Evolutionary conservation across 257 asterid species (phyloP).

Genomic region (Plantago ovata): DNA sequence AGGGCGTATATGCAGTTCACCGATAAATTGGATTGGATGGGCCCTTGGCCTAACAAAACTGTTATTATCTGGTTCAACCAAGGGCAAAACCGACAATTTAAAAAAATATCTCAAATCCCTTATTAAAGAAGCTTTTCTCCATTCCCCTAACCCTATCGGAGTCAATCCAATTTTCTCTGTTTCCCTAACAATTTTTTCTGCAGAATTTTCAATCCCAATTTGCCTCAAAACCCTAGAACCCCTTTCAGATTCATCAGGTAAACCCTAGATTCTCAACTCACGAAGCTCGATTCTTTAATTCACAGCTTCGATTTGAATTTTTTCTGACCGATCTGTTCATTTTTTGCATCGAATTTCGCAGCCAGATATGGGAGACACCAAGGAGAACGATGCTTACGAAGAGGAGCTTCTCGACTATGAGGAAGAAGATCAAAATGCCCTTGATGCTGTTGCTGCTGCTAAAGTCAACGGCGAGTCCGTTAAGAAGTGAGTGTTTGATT

Average conservation of each 20-base stretch:
- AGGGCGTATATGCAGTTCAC: too few species aligned
- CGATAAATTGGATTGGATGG: too few species aligned
- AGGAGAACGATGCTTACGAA: slow-evolving; percentile 83
- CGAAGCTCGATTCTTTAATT: neutral
- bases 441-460: slow-evolving; percentile 48
- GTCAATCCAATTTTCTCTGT: neutral
- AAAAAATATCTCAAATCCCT: neutral
- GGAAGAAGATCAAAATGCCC: slow-evolving; percentile 84
- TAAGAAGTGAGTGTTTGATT: slow-evolving; percentile 53
- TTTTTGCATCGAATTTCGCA: slow-evolving; percentile 19
- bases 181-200: slow-evolving; percentile 26
- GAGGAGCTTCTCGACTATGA: slow-evolving; percentile 97
- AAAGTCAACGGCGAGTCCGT: slow-evolving; percentile 85
- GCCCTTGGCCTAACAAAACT: too few species aligned
- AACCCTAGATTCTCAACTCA: neutral
- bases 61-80: slow-evolving; percentile 5
- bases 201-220: slow-evolving; percentile 25
- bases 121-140: slow-evolving; percentile 12
- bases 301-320: slow-evolving; percentile 1
- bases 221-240: neutral
- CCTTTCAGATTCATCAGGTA: slow-evolving; percentile 28
- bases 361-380: slow-evolving; percentile 59
- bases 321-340: slow-evolving; percentile 19
- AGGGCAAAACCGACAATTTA: slow-evolving; percentile 21
- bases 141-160: slow-evolving; percentile 17